A percentile compares a stretch with the other conserved stretches of the same genome.
These are phyloP conservation scores for Glycine latifolia DNA, from an alignment of 306 rosid genomes.

Conservation along the genomic window DNA sequence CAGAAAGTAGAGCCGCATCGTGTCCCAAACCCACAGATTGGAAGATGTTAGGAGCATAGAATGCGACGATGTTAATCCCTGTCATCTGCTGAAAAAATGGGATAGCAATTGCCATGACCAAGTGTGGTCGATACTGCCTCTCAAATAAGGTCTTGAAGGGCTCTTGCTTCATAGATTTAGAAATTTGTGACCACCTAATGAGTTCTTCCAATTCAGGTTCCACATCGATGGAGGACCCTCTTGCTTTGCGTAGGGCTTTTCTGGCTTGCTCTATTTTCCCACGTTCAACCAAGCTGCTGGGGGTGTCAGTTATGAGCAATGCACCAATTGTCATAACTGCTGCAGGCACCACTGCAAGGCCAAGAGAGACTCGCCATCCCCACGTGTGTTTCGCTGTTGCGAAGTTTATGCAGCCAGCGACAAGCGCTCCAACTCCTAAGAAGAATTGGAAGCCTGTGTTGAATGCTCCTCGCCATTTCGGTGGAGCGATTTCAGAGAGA, in stretches of 20 bases:
- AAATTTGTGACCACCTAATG: constrained; percentile 40
- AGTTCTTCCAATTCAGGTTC: constrained; percentile 64
- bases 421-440: constrained; percentile 65
- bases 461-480: constrained; percentile 86
- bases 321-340: constrained; percentile 59
- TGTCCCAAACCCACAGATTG: constrained; percentile 73
- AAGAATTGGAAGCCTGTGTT: constrained; percentile 67
- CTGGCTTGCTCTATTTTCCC: constrained; percentile 64
- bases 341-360: constrained; percentile 70
- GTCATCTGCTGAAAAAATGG: constrained; percentile 71
- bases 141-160: constrained; percentile 62
- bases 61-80: constrained; percentile 71
- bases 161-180: constrained; percentile 52
- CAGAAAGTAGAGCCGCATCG: constrained; percentile 61
- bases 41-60: constrained; percentile 76
- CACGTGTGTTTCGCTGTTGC: constrained; percentile 60
- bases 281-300: constrained; percentile 70
- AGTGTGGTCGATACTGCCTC: constrained; percentile 70
- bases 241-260: constrained; percentile 49
- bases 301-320: constrained; percentile 65
- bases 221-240: constrained; percentile 60
- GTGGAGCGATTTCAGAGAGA: constrained; percentile 79
- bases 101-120: constrained; percentile 61
- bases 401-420: constrained; percentile 66
- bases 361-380: constrained; percentile 85